Percentiles rank a stretch among this genome's conserved stretches.
Evolutionary conservation across 768 basidiomycete species (phyloP).

Genomic region (Trichaptum fuscoviolaceum): DNA sequence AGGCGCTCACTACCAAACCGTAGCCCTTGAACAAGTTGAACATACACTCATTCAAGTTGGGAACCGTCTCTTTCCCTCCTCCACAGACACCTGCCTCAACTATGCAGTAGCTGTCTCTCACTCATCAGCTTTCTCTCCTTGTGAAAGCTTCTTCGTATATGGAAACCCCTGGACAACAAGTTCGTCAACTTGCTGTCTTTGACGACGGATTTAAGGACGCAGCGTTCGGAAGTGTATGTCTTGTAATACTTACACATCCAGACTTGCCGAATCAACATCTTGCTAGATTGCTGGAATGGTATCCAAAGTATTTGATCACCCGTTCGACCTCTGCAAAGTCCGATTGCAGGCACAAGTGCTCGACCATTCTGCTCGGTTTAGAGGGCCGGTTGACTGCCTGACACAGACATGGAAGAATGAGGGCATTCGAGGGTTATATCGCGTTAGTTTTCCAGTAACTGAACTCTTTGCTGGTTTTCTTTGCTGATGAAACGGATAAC

Average conservation of each 20-base stretch:
- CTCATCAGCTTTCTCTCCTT: not conserved
- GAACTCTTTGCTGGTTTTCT: not conserved
- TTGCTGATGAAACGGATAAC: not conserved
- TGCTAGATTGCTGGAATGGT: slow-evolving; percentile 77
- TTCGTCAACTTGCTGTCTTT: not conserved
- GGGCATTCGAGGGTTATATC: slow-evolving; percentile 79
- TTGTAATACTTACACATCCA: not conserved
- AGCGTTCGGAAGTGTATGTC: slow-evolving; percentile 52
- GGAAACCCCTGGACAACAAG: not conserved
- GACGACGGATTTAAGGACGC: slow-evolving; percentile 38
- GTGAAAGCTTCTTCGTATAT: not conserved
- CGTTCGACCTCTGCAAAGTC: slow-evolving; percentile 94
- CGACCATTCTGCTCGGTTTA: slow-evolving; percentile 63
- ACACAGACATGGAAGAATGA: slow-evolving; percentile 75
- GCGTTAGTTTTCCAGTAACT: slow-evolving; percentile 71
- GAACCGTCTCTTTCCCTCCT: not conserved
- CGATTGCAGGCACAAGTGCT: slow-evolving; percentile 89
- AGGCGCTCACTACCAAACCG: not conserved
- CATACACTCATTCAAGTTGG: not conserved
- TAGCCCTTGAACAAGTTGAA: too few relatives aligned
- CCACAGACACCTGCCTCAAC: not conserved
- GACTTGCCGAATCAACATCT: slow-evolving; percentile 1
- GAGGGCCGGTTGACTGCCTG: slow-evolving; percentile 85
- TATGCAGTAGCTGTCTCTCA: not conserved
- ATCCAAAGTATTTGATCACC: slow-evolving; percentile 89